Conservation (phyloP, 495 filamentous ascomycete species). For the Cairneyella variabilis region DNA sequence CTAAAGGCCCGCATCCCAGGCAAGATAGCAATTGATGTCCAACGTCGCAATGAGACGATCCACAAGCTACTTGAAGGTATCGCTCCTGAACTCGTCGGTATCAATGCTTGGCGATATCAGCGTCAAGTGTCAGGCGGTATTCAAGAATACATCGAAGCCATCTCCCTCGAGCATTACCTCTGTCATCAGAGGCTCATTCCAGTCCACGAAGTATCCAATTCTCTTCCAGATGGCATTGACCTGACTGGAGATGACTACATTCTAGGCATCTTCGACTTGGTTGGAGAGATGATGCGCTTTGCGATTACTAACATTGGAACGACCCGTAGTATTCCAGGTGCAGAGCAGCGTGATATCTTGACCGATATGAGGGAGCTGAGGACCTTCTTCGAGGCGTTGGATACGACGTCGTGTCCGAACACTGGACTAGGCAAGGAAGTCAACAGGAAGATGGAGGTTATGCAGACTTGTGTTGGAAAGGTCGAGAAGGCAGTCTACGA, state of each 20-base stretch:
- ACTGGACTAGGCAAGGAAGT: conserved; percentile 56
- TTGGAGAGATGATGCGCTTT: conserved; percentile 94
- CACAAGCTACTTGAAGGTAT: conserved; percentile 60
- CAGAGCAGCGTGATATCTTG: conserved; percentile 53
- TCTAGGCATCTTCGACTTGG: conserved; percentile 87
- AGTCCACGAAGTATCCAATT: conserved; percentile 46
- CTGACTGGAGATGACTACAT: conserved; percentile 83
- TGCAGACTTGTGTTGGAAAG: conserved; percentile 86
- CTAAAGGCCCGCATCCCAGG: conserved; percentile 60
- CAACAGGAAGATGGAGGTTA: conserved; percentile 79
- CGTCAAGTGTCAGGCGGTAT: conserved; percentile 70
- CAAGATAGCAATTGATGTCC: conserved; percentile 60
- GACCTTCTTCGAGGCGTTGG: conserved; percentile 65
- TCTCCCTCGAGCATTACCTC: conserved; percentile 82
- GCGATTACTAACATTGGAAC: conserved; percentile 78
- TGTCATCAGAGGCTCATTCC: conserved; percentile 69
- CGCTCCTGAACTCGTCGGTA: conserved; percentile 65
- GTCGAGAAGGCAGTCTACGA: conserved; percentile 89
- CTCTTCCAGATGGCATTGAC: conserved; percentile 33
- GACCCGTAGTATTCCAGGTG: conserved; percentile 49
- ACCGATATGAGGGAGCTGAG: conserved; percentile 72
- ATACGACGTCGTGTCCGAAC: conserved; percentile 37
- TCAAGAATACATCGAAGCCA: conserved; percentile 83
- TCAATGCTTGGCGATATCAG: conserved; percentile 81
- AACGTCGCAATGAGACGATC: conserved; percentile 63